phyloP scores from a whole-genome alignment of 2,329 filamentous ascomycete species.

The Colletotrichum sidae region DNA sequence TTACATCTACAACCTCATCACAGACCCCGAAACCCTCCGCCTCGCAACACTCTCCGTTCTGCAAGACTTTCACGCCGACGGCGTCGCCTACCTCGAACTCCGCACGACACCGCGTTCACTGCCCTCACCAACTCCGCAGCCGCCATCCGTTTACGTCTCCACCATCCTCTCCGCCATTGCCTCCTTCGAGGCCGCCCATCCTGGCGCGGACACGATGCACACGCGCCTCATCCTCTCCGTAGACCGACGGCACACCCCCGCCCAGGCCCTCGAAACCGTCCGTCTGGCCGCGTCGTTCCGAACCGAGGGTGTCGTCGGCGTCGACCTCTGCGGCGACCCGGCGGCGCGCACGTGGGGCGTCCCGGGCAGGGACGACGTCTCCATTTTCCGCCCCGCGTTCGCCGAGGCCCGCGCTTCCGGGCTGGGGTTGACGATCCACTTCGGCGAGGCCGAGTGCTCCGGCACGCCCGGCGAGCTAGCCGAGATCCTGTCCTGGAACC shows the following conservation, averaged over 20 bases:
- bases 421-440: constrained; percentile 79
- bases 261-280: constrained; percentile 73
- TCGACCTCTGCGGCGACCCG: constrained; percentile 86
- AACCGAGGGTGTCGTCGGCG: constrained; percentile 71
- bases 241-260: constrained; percentile 72
- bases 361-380: constrained; percentile 65
- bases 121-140: constrained; percentile 14
- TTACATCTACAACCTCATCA: constrained; percentile 83
- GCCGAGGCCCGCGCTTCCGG: constrained; percentile 63
- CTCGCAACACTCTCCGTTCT: constrained; percentile 75
- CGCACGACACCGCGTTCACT: constrained; percentile 77
- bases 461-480: constrained; percentile 70
- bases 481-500: constrained; percentile 73
- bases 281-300: constrained; percentile 69
- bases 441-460: constrained; percentile 75
- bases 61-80: constrained; percentile 74
- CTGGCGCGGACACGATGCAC: constrained; percentile 57
- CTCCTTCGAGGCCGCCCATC: constrained; percentile 55
- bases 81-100: constrained; percentile 82
- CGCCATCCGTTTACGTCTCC: constrained; percentile 71
- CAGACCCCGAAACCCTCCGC: constrained; percentile 68
- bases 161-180: constrained; percentile 75
- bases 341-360: constrained; percentile 61
- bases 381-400: constrained; percentile 71
- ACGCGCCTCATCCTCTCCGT: constrained; percentile 79